Base-by-base conservation (phyloP, 2,329 filamentous ascomycete genomes). In the Epichloe sibirici region DNA sequence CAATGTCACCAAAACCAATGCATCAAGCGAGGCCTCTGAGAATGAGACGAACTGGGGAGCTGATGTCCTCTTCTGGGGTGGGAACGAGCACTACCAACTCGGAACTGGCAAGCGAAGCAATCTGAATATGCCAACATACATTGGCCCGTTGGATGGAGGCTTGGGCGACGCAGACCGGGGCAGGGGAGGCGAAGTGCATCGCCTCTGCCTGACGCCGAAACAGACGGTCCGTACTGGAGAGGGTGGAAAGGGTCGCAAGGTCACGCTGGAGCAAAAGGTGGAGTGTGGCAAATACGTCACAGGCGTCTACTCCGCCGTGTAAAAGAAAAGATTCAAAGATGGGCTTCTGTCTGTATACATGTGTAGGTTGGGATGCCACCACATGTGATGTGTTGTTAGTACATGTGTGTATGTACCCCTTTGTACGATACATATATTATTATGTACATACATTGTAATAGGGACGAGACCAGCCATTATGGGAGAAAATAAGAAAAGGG, bases 61-160 rank as follows among this genome's bases (percentile, higher is more conserved):
- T 4, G 93, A 97, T 65, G 83, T 90, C 34, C 67, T 97, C 1
- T 94, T 88, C 74, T 98, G 90, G 88, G 93, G 93, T 56, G 89
- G 89, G 51, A 98, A 97, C 62, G 90, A 97, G 71, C 81, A 85
- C 65, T 96, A 86, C 67, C 93, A 98, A 69, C 79, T 98, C 28
- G 93, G 93, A 12, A 96, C 86, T 0, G 90, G 93, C 31, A 94
- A 86, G 73, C 74, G 91, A 56, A 93, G 81, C 62, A 97, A 97
- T 63, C 64, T 86, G 9, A 79, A 81, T 50, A 75, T 77, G 12
- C 93, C 93, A 1, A 75, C 77, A 2, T 91, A 95, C 64, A 89
- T 96, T 51, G 80, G 82, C 35, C 85, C 88, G 13, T 68, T 91
- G 43, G 89, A 95, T 56, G 69, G 74, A 12, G 77, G 77, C 12